Evolutionary conservation across 345 rosid genomes (phyloP), one percentile per base, ranked within the genome.

Genomic region (Barbarea vulgaris): DNA sequence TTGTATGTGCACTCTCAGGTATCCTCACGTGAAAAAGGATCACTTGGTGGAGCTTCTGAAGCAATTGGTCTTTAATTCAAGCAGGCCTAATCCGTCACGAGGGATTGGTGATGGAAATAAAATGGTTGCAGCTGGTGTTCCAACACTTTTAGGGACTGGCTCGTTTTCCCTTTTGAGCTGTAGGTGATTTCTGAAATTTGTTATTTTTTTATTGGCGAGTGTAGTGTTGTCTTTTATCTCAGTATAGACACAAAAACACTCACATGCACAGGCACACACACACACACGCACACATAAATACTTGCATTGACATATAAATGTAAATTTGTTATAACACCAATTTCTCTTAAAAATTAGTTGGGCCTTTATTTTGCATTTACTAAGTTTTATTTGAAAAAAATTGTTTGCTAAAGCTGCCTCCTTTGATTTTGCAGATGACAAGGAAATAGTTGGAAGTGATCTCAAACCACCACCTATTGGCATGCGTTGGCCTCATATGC

Each of bases 401-500:
- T 31, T 17, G 34, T 71, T 28, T 21, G 51, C 13, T 69, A 36
- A 36, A 36, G 47, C 42, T 67, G 67, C 42, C 17, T 58, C 69
- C 54, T 81, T 21, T 62, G 50, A 17, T 68, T 79, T 53, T 76
- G 60, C 81, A 93, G 96, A 78, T 77, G 89, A 88, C 59, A 74
- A 69, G 62, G 72, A 62, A 37, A 52, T 42, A 50, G 59, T 31
- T 42, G 75, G 70, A 67, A 84, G 80, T 67, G 84, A 82, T 70
- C 74, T 33, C 36, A 85, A 78, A 68, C 71, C n/a, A 58, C 87
- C 90, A 19, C 90, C 96, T 80, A 60, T 77, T 73, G 68, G 85
- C 81, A 81, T 96, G 91, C 93, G 92, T 59, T 96, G 99, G 99
- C 99, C 99, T 82, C 99, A 96, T 79, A 85, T 76, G 77, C 91